These are phyloP conservation scores for Aspergillus mulundensis DNA, from an alignment of 495 filamentous ascomycete genomes.

Conservation along the genomic window DNA sequence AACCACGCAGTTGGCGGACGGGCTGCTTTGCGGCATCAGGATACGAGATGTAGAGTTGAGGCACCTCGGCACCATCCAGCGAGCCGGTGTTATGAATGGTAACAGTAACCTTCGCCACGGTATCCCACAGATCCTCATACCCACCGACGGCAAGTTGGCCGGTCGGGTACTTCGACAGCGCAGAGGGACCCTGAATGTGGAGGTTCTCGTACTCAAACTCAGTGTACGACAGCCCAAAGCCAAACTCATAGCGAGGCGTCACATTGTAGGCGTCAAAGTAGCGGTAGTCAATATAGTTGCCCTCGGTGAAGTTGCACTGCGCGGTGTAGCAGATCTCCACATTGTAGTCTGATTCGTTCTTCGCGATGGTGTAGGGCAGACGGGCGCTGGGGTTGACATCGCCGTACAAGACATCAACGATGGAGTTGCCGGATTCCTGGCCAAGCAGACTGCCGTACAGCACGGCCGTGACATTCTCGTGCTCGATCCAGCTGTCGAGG, in stretches of 20 bases:
- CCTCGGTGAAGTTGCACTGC: slow-evolving; percentile 17
- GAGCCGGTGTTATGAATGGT: slow-evolving; percentile 49
- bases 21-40: slow-evolving; percentile 29
- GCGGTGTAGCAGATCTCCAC: slow-evolving; percentile 26
- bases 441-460: slow-evolving; percentile 57
- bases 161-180: slow-evolving; percentile 7
- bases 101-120: slow-evolving; percentile 43
- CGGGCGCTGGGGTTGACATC: slow-evolving; percentile 56
- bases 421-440: slow-evolving; percentile 54
- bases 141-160: slow-evolving; percentile 52
- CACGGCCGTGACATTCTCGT: slow-evolving; percentile 59
- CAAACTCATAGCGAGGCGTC: slow-evolving; percentile 56
- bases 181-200: slow-evolving; percentile 24
- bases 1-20: slow-evolving; percentile 51
- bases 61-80: slow-evolving; percentile 51
- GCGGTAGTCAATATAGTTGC: slow-evolving; percentile 59
- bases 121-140: slow-evolving; percentile 53
- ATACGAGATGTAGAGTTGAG: slow-evolving; percentile 63
- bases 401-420: slow-evolving; percentile 59
- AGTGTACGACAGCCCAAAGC: slow-evolving; percentile 42
- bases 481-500: slow-evolving; percentile 44
- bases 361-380: slow-evolving; percentile 68
- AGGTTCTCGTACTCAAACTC: slow-evolving; percentile 18
- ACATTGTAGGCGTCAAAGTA: slow-evolving; percentile 56
- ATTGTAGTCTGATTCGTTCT: slow-evolving; percentile 60